These are phyloP conservation scores for Mycosphaerelloides madeirae DNA, from an alignment of 2,329 filamentous ascomycete species.

Conservation along the genomic window DNA sequence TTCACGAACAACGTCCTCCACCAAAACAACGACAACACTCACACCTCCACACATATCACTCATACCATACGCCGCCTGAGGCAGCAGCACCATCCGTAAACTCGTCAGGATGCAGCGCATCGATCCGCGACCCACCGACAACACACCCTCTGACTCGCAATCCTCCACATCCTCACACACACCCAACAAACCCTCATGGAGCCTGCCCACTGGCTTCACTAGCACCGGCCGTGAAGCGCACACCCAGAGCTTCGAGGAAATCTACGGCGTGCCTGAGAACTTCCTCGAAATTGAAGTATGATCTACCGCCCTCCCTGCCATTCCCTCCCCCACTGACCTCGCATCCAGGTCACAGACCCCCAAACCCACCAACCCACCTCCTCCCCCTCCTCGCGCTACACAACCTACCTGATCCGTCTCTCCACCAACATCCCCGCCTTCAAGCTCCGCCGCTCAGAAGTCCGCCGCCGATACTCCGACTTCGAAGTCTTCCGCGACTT, in stretches of 20 bases:
- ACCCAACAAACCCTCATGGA: neutral
- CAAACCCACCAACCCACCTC: slow-evolving; percentile 84
- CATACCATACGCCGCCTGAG: too few relatives aligned
- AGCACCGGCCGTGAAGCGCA: slow-evolving; percentile 27
- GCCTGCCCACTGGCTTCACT: slow-evolving; percentile 30
- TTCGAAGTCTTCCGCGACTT: slow-evolving; percentile 99
- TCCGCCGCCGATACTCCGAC: slow-evolving; percentile 91
- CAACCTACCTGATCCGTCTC: slow-evolving; percentile 96
- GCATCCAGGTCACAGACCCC: slow-evolving; percentile 77
- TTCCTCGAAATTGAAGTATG: slow-evolving; percentile 94
- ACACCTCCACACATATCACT: too few relatives aligned
- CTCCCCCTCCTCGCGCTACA: slow-evolving; percentile 62
- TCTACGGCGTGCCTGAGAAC: slow-evolving; percentile 97
- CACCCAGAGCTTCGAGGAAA: slow-evolving; percentile 90
- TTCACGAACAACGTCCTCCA: too few relatives aligned
- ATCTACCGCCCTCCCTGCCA: slow-evolving; percentile 5
- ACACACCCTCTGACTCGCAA: slow-evolving; percentile 7
- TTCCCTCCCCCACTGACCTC: neutral
- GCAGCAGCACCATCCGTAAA: slow-evolving; percentile 2
- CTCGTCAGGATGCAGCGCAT: slow-evolving; percentile 28
- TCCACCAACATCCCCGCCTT: slow-evolving; percentile 98
- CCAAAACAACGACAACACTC: too few relatives aligned
- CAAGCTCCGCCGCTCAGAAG: slow-evolving; percentile 79
- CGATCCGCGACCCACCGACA: slow-evolving; percentile 22
- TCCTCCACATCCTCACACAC: slow-evolving; percentile 1